Conservation (phyloP, 2,329 filamentous ascomycete genomes). For the Scolecobasidium constrictum region DNA sequence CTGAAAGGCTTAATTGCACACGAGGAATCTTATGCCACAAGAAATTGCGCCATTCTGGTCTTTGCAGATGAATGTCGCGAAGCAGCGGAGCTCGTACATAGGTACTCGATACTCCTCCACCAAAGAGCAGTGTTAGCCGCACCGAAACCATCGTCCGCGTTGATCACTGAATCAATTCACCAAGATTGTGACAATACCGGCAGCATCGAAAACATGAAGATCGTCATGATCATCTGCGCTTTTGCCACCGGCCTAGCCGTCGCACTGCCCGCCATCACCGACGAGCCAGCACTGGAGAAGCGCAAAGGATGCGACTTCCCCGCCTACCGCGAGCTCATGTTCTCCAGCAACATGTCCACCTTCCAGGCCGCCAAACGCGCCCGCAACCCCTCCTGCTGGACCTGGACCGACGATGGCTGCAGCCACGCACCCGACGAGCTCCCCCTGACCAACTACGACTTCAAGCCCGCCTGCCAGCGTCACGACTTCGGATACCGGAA, state of each 20-base stretch:
- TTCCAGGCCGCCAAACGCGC: background rate
- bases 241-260: background rate
- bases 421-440: slow-evolving; percentile 3
- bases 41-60: too few relatives aligned
- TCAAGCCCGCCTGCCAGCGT: slow-evolving; percentile 10
- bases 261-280: background rate
- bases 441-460: slow-evolving; percentile 2
- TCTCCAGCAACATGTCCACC: background rate
- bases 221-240: background rate
- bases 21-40: too few relatives aligned
- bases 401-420: slow-evolving; percentile 6
- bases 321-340: slow-evolving; percentile 5
- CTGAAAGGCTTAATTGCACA: too few relatives aligned
- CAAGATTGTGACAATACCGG: too few relatives aligned
- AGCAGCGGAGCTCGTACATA: too few relatives aligned
- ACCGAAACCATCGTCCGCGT: too few relatives aligned
- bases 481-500: slow-evolving; percentile 12
- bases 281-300: background rate
- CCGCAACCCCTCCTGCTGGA: slow-evolving; percentile 10
- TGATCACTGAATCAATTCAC: too few relatives aligned
- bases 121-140: too few relatives aligned
- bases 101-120: too few relatives aligned
- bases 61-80: too few relatives aligned
- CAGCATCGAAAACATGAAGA: too few relatives aligned
- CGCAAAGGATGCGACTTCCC: slow-evolving; percentile 3